These are phyloP conservation scores for Neonectria magnoliae DNA, from an alignment of 2,329 filamentous ascomycete species.

Conservation along the genomic window DNA sequence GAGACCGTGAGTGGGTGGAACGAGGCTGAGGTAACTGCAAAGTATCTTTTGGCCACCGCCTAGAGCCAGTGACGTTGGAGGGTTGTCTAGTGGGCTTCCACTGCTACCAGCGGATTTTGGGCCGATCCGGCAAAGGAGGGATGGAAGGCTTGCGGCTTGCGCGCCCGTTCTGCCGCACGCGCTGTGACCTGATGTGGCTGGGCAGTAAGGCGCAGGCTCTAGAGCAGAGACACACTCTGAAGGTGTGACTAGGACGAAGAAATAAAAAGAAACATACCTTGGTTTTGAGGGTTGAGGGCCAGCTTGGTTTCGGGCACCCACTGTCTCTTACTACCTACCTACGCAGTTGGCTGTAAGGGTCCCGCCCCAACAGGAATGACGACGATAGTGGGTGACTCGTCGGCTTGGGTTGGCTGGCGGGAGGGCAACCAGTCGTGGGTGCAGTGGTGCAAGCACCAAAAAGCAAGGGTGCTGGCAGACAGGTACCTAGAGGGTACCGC, in stretches of 20 bases:
- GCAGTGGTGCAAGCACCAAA: slow-evolving; percentile 11
- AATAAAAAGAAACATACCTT: neutral
- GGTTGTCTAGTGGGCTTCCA: slow-evolving; percentile 2
- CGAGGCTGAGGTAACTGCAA: slow-evolving; percentile 28
- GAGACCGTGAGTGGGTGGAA: slow-evolving; percentile 42
- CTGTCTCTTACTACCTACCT: neutral
- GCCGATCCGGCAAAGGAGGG: neutral
- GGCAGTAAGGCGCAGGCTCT: slow-evolving; percentile 25
- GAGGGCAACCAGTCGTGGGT: neutral
- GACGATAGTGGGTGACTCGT: neutral
- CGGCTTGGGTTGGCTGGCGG: neutral
- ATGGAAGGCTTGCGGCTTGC: slow-evolving; percentile 20
- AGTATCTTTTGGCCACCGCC: slow-evolving; percentile 43
- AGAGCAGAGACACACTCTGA: neutral
- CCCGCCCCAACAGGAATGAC: neutral
- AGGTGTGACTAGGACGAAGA: neutral
- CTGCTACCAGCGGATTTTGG: slow-evolving; percentile 12
- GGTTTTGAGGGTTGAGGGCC: neutral
- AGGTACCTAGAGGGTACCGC: slow-evolving; percentile 19
- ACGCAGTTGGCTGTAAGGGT: neutral
- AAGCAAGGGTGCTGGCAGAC: neutral
- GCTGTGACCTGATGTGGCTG: slow-evolving; percentile 34
- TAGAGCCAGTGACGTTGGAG: slow-evolving; percentile 34
- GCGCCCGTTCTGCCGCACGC: neutral
- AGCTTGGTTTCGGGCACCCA: neutral